A percentile compares a stretch with the other conserved stretches of the same genome.
Conservation (phyloP, 2,329 filamentous ascomycete genomes). For the Dothistroma septosporum region DNA sequence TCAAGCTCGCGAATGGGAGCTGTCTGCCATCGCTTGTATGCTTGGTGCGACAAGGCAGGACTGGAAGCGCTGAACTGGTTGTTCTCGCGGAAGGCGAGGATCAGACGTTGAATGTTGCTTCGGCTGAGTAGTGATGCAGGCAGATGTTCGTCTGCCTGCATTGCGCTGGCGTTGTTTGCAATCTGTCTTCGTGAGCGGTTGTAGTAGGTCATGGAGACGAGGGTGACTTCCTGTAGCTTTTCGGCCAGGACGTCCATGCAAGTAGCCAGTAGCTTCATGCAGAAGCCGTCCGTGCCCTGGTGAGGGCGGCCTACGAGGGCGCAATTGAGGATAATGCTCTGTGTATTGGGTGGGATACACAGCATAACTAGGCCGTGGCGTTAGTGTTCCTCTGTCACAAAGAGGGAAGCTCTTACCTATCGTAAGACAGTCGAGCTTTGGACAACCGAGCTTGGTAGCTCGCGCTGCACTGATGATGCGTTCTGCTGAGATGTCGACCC, state of each 20-base stretch:
- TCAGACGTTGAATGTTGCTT: conserved; percentile 3
- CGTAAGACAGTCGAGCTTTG: background rate
- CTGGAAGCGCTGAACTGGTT: background rate
- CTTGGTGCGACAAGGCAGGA: background rate
- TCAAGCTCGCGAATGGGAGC: conserved; percentile 1
- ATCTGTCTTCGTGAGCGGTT: background rate
- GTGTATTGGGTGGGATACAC: conserved; percentile 8
- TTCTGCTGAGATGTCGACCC: background rate
- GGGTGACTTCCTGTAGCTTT: conserved; percentile 8
- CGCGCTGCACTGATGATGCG: background rate
- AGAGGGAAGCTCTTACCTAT: background rate
- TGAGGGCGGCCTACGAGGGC: background rate
- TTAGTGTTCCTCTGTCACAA: background rate
- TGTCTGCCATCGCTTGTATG: background rate
- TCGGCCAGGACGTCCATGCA: conserved; percentile 4
- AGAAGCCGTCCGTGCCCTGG: conserved; percentile 6
- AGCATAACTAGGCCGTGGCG: conserved; percentile 10
- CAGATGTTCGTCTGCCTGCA: background rate
- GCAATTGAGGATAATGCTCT: conserved; percentile 5
- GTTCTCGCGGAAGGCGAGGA: conserved; percentile 9
- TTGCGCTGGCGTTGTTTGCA: background rate
- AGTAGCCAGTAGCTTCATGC: conserved; percentile 3
- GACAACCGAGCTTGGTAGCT: background rate
- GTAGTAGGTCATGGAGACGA: conserved; percentile 2
- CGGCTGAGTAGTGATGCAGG: background rate